Evolutionary conservation across 192 early-diverging fungal genomes (phyloP), one percentile per base, ranked within the genome.

Genomic region (Coemansia sp.): DNA sequence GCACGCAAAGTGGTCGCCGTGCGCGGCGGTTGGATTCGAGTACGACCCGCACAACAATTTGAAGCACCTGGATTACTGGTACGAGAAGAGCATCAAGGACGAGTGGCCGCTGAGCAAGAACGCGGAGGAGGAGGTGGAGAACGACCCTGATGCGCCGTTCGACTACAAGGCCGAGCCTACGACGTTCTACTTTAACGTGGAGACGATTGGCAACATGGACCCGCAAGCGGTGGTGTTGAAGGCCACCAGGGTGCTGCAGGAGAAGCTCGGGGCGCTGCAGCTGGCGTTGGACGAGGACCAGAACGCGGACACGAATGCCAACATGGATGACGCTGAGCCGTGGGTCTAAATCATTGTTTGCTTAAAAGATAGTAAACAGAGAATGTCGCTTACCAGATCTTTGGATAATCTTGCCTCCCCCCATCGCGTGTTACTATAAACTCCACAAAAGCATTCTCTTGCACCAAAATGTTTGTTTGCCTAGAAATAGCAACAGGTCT

Each of bases 31-130:
- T 11, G 84, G 87, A 5, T 97, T 98, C 68, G 96, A 98, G 55
- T 98, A 98, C 56, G 96, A 98, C 61, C 96, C 96, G 45, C 88
- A 96, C 77, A 98, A 98, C 81, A 89, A 86, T 54, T 65, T 98
- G 44, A 73, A 90, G 35, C 94, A 98, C 55, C 88, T 94, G 23
- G 83, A 86, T 22, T 96, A 94, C 67, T 98, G 96, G 96, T 84
- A 88, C 65, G 96, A 98, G 61, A 88, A 94, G 71, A 82, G 87
- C 42, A 81, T 85, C 21, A 86, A 88, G 56, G 74, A 80, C 35
- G 95, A 98, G 80, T 97, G 95, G 94, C 88, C 84, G 49, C 63
- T 81, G 31, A 85, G 82, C 44, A 81, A 78, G 66, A 89, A 89
- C 40, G 90, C 89, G 6, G 50, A 54, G 32, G 81, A 86, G 56